Base-by-base conservation (phyloP, 2,329 filamentous ascomycete species). In the Alternaria solani region DNA sequence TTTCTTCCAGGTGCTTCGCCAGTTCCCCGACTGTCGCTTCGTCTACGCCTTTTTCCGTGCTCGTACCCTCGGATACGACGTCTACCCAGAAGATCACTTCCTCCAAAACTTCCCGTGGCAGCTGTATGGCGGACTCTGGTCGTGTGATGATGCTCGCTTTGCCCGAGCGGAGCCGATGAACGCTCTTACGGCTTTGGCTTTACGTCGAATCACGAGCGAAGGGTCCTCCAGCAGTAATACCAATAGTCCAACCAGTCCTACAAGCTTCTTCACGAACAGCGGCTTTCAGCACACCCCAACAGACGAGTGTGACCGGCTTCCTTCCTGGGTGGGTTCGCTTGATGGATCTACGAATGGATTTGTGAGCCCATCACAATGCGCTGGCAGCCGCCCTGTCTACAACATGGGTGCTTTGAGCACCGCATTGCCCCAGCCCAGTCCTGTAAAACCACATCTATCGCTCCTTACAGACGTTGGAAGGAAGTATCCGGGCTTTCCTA, bases 21-120 rank as follows among this genome's bases (percentile, higher is more conserved):
- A 77, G 51, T 79, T 78, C 38, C 75, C 74, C 1, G 74, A 76
- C 39, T 74, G 73, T 61, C 74, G 74, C 30, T 79, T 68, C 49
- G 68, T 79, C 12, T 79, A 79, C 65, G 75, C 67, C 36, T 79
- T 79, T 62, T 78, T 78, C 57, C 75, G 75, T 61, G 72, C 72
- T 41, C 69, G 69, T 7, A 77, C 75, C 0, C 70, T 78, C 44
- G 76, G 76, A 23, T 79, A 75, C 61, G 76, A 78, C 38, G 75
- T 79, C 20, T 78, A 78, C 36, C 77, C 77, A 6, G 77, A 79
- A 64, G 75, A 79, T 46, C 63, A 74, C 46, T 79, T 79, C 46
- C 66, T 78, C 7, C 66, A 62, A n/a, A 76, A 67, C 53, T 79
- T 79, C 51, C 77, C 77, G 0, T 79, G 77, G 77, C 72, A 74